Evolutionary conservation across 306 rosid genomes (phyloP), one percentile per base, ranked within the genome.

Genomic region (Vigna radiata): DNA sequence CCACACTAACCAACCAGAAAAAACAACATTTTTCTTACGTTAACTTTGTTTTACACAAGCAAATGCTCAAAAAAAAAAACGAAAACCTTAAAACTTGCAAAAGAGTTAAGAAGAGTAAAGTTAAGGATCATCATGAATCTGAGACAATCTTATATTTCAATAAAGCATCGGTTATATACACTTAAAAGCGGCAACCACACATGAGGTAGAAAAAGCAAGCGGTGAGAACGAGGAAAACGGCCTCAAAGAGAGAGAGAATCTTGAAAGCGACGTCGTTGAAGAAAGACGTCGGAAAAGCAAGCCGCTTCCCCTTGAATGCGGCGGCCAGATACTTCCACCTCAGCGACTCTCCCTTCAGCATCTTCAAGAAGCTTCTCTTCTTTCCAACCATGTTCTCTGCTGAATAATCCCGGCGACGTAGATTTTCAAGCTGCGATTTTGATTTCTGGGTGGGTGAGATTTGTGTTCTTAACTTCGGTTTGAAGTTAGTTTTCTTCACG

Each of bases 161-260:
- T 10, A 31, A 56, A 56, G 33, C 62, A 56, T 56, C 33, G 14
- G n/a, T 16, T 58, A 23, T 25, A 61, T 18, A 63, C 2, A 50
- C 11, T 3, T 21, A 37, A 36, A 92, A 85, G 39, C 73, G 80
- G 85, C 96, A 93, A 27, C 96, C 96, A 41, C 91, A 93, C 15
- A 76, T 85, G 19, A 89, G 86, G 61, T 88, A 91, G 83, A 93
- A 93, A 55, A 89, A 82, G 25, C 70, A 77, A 56, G 88, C 77
- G 0, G 62, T 8, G 68, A 72, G 33, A 15, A 85, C 80, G 66
- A 93, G 78, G 3, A 86, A 61, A 8, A 91, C 37, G 4, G 91
- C 90, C 74, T 93, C 98, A 25, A 86, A 78, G 53, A 71, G 83
- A 56, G 96, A 89, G 1, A 88, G 48, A 27, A 93, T 49, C 88